Conservation (phyloP, 2,329 filamentous ascomycete species). For the Lasiodiplodia citricola region DNA sequence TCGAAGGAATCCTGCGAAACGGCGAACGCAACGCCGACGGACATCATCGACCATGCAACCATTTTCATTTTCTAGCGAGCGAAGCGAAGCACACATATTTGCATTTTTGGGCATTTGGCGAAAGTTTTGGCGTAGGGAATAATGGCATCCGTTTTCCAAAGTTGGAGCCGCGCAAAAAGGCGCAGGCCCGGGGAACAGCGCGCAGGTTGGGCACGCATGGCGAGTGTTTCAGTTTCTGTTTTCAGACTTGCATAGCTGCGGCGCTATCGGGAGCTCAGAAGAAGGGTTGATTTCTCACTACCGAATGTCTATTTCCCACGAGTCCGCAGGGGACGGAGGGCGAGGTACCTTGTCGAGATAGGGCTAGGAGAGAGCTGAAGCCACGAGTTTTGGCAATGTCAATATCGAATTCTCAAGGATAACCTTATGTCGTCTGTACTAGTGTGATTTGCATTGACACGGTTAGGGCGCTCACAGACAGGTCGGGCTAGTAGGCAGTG, state of each 20-base stretch:
- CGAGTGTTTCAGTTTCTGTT: conserved; percentile 19
- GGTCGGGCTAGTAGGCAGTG: background rate
- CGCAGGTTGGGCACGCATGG: conserved; percentile 8
- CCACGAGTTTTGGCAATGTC: conserved; percentile 5
- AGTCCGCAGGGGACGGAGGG: background rate
- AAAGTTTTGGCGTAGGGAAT: conserved; percentile 11
- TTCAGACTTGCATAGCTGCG: conserved; percentile 24
- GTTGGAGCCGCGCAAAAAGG: background rate
- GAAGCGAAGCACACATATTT: conserved; percentile 18
- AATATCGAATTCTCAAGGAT: conserved; percentile 19
- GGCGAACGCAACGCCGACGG: background rate
- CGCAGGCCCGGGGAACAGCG: background rate
- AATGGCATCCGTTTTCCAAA: conserved; percentile 2
- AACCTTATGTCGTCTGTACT: background rate
- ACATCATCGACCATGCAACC: background rate
- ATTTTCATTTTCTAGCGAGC: conserved; percentile 12
- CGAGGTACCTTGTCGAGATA: conserved; percentile 15
- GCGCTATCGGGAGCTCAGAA: conserved; percentile 14
- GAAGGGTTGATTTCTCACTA: conserved; percentile 10
- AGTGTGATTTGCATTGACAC: background rate
- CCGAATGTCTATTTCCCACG: background rate
- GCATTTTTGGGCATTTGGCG: conserved; percentile 14
- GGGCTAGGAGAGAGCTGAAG: conserved; percentile 12
- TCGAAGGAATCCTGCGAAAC: background rate
- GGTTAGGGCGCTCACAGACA: conserved; percentile 1